A percentile compares a stretch with the other conserved stretches of the same genome.
phyloP scores from a whole-genome alignment of 2,329 filamentous ascomycete genomes.

The Aphanocladium album region DNA sequence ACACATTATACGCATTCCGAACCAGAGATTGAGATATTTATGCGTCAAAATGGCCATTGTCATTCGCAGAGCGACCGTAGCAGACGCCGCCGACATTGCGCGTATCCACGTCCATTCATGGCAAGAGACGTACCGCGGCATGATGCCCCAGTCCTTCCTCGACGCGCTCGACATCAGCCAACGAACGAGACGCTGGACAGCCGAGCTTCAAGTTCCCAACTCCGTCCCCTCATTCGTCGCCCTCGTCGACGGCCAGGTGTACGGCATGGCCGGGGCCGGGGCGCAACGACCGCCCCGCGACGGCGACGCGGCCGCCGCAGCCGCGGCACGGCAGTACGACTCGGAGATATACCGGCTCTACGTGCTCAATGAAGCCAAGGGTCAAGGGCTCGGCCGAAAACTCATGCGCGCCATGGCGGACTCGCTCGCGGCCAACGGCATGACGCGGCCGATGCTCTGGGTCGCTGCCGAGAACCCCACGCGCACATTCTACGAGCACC shows the following conservation, averaged over 20 bases:
- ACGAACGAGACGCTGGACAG: neutral
- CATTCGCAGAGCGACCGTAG: neutral
- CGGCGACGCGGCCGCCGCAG: neutral
- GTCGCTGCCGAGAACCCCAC: neutral
- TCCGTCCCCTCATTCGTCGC: neutral
- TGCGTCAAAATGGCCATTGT: neutral
- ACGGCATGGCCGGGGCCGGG: neutral
- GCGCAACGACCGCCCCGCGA: neutral
- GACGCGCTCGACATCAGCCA: neutral
- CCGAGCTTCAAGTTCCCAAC: neutral
- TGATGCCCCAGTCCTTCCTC: neutral
- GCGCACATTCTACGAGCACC: neutral
- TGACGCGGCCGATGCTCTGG: constrained; percentile 10
- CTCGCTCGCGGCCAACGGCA: neutral
- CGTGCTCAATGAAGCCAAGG: neutral
- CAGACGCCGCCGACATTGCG: constrained; percentile 1
- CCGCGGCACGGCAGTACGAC: neutral
- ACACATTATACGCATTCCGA: neutral
- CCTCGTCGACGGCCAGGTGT: constrained; percentile 2
- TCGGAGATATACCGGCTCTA: neutral
- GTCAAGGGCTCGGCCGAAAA: neutral
- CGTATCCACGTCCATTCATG: constrained; percentile 8
- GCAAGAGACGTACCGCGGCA: constrained; percentile 5
- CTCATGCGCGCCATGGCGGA: constrained; percentile 1
- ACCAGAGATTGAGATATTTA: neutral